A percentile compares a stretch with the other conserved stretches of the same genome.
Conservation (phyloP, 2,329 filamentous ascomycete species). For the Monilinia fructigena region DNA sequence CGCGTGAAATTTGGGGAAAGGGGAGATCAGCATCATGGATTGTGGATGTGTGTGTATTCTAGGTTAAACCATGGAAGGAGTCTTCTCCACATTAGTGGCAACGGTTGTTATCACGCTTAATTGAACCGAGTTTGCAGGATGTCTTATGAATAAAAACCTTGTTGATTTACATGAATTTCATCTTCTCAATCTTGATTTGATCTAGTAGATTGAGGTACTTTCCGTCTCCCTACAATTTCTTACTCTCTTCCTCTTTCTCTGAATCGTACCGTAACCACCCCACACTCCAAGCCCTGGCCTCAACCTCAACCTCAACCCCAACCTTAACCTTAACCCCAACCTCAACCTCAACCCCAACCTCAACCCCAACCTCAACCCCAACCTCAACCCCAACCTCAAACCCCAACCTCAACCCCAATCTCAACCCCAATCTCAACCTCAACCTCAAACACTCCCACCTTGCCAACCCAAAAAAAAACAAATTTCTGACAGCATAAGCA, state of each 20-base stretch:
- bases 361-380: no score
- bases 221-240: no score
- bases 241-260: no score
- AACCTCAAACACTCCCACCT: no score
- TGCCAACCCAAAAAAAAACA: no score
- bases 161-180: not conserved
- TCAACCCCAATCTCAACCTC: no score
- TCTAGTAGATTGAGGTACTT: not conserved
- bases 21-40: not conserved
- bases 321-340: no score
- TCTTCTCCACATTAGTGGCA: not conserved
- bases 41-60: slow-evolving; percentile 7
- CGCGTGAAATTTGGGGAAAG: not conserved
- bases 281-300: not conserved
- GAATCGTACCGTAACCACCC: no score
- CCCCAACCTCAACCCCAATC: no score
- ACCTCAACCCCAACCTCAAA: no score
- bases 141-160: not conserved
- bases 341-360: no score
- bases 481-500: not conserved
- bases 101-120: not conserved
- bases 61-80: not conserved
- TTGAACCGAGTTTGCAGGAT: not conserved
- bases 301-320: not conserved
- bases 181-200: not conserved